phyloP scores from a whole-genome alignment of 2,329 filamentous ascomycete species.

The Fusarium sp. region DNA sequence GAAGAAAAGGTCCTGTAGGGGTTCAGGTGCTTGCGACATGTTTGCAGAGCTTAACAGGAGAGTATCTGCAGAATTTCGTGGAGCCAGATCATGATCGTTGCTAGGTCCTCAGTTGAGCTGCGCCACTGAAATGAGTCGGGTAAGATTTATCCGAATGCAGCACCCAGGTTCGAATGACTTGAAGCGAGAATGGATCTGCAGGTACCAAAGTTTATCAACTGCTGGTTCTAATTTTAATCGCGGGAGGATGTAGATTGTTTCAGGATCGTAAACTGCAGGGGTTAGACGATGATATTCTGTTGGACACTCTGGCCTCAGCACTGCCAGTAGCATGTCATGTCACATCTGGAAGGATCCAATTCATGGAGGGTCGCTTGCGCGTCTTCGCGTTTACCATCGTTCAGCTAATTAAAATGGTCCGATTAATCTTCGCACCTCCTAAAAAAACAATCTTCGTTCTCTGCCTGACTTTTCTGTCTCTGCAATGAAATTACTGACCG shows the following conservation, averaged over 20 bases:
- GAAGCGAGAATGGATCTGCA: too few relatives aligned
- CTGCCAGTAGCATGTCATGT: background rate
- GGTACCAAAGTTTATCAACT: too few relatives aligned
- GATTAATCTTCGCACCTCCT: background rate
- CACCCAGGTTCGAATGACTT: too few relatives aligned
- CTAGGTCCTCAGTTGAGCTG: background rate
- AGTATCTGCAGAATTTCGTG: background rate
- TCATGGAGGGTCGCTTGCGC: background rate
- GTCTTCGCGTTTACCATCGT: background rate
- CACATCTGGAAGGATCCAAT: background rate
- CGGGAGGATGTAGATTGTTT: background rate
- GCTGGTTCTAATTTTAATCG: background rate
- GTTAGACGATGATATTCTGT: background rate
- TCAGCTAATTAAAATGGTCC: background rate
- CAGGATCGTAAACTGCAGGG: background rate
- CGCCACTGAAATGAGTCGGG: background rate
- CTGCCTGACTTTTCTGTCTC: rapidly evolving
- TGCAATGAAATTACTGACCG: rapidly evolving
- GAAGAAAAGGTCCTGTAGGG: background rate
- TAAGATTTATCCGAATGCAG: background rate
- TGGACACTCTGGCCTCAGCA: background rate
- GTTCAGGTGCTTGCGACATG: background rate
- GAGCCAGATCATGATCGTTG: rapidly evolving
- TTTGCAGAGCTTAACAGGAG: rapidly evolving
- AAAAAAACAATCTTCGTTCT: rapidly evolving